Evolutionary conservation across 805 yeast genomes (phyloP).

Genomic region (Candida loeiensis): DNA sequence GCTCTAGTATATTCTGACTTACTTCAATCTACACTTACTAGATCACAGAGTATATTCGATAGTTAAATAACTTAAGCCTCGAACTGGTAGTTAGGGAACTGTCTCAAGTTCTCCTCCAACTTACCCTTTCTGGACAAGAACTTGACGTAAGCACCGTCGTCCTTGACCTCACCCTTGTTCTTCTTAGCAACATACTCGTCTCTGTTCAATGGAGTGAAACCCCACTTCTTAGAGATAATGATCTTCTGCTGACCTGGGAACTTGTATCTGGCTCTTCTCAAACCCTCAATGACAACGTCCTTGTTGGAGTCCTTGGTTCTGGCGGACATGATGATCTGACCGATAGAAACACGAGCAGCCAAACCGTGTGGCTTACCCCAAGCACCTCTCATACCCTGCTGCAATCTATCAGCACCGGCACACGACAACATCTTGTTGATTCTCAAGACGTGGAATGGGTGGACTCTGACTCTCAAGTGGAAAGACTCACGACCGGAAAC

Average conservation of each 20-base stretch:
- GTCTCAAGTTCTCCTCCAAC: constrained; percentile 83
- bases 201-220: constrained; percentile 99
- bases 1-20: no score
- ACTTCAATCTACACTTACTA: constrained; percentile 1
- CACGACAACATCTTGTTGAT: constrained; percentile 99
- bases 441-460: constrained; percentile 99
- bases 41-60: constrained; percentile 4
- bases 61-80: constrained; percentile 31
- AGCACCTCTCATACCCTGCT: constrained; percentile 99
- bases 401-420: constrained; percentile 99
- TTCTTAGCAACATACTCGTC: constrained; percentile 91
- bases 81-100: constrained; percentile 86
- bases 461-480: constrained; percentile 99
- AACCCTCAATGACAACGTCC: constrained; percentile 96
- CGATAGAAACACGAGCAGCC: constrained; percentile 98
- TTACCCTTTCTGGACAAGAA: constrained; percentile 97
- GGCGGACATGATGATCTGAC: constrained; percentile 96
- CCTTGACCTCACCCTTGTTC: constrained; percentile 97
- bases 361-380: constrained; percentile 99
- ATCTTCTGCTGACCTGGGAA: constrained; percentile 99
- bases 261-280: constrained; percentile 99
- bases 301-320: constrained; percentile 98
- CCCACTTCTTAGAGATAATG: constrained; percentile 99
- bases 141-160: constrained; percentile 99
- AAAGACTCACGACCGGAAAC: constrained; percentile 97